A percentile compares a stretch with the other conserved stretches of the same genome.
phyloP scores from a whole-genome alignment of 805 yeast genomes.

The Lipomyces chichibuensis region DNA sequence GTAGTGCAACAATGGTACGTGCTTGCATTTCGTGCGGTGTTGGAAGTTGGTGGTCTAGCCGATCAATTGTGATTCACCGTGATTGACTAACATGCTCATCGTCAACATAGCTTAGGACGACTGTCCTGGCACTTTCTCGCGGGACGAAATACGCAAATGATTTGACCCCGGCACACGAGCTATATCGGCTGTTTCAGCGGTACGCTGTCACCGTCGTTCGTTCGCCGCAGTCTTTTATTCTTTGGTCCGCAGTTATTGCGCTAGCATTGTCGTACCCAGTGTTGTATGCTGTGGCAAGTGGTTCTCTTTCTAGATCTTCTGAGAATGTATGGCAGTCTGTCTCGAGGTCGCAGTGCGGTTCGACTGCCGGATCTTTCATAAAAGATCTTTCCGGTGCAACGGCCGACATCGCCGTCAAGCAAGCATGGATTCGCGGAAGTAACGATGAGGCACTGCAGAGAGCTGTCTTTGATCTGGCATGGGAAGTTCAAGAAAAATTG shows the following conservation, averaged over 20 bases:
- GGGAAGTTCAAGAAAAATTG: constrained; percentile 45
- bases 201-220: constrained; percentile 42
- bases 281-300: constrained; percentile 43
- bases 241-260: constrained; percentile 54
- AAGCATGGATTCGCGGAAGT: constrained; percentile 45
- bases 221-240: constrained; percentile 50
- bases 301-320: constrained; percentile 24
- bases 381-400: constrained; percentile 16
- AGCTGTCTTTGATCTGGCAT: constrained; percentile 45
- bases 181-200: constrained; percentile 21
- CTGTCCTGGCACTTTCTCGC: constrained; percentile 32
- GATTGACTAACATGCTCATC: background rate
- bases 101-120: constrained; percentile 30
- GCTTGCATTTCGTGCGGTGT: background rate
- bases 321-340: background rate
- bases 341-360: background rate
- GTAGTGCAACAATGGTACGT: background rate
- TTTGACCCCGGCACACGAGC: constrained; percentile 18
- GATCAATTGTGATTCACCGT: background rate
- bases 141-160: constrained; percentile 32
- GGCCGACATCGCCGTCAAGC: constrained; percentile 42
- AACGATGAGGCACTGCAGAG: constrained; percentile 44
- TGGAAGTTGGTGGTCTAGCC: background rate
- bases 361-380: background rate
- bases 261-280: constrained; percentile 57